Base-by-base conservation (phyloP, 2,329 filamentous ascomycete species). In the Colletotrichum acutatum region DNA sequence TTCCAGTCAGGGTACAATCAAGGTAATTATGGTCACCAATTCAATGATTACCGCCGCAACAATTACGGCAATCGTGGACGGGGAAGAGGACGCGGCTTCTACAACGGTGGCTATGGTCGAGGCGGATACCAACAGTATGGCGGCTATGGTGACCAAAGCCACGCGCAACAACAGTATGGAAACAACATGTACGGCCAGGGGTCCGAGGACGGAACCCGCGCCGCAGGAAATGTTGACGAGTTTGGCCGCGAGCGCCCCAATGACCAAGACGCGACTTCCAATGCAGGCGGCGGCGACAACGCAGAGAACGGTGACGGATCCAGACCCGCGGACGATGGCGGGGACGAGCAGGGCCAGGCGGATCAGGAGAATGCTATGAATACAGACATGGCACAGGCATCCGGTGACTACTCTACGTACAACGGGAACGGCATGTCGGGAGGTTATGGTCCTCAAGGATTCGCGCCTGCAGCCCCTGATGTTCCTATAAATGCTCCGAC, bases 1-100 rank as follows among this genome's bases (percentile, higher is more conserved):
- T 94, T 90, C 88, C 89, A 89, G 84, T 92, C 92, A 92, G 93
- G 90, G 87, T 92, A 88, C 90, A 93, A 91, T 90, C 91, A 92
- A 91, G 93, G 92, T 91, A 94, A 94, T 89, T 95, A 93, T 91
- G 91, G 91, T 84, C 90, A 91, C 84, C 86, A 93, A 84, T 92
- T 90, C 90, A 94, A 94, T 92, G 93, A 95, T 86, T 95, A 93
- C 86, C 91, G 88, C 80, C 87, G 86, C 79, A 84, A 90, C 86
- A 90, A 91, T 84, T 91, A 90, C 84, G 92, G 92, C 75, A 90
- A 88, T 82, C 85, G 88, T 80, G 90, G 90, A 78, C 88, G 92
- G 78, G 92, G 92, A 76, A 88, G 90, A 76, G 91, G 91, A 76
- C 90, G 92, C 76, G 90, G 91, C 72, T 90, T 88, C 76, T 89